These are phyloP conservation scores for Urtica urens DNA, from an alignment of 306 rosid genomes.

Conservation along the genomic window DNA sequence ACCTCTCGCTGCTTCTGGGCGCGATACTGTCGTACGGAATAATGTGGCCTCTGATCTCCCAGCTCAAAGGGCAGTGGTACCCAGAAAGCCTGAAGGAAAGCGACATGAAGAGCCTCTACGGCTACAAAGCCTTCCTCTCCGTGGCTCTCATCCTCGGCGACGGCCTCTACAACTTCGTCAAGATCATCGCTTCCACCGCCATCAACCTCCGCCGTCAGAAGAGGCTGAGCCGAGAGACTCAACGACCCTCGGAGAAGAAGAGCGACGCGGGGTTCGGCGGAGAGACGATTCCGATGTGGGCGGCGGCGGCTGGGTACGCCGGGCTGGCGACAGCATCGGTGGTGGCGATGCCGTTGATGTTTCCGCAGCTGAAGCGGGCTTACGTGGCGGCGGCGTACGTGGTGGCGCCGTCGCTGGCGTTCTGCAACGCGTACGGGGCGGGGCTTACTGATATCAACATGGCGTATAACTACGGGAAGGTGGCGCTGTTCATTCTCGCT, in stretches of 20 bases:
- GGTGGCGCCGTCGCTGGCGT: constrained; percentile 82
- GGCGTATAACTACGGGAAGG: constrained; percentile 93
- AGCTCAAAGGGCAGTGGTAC: constrained; percentile 65
- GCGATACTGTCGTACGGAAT: constrained; percentile 70
- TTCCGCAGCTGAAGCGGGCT: constrained; percentile 49
- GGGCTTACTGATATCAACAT: constrained; percentile 94
- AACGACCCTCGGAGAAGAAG: constrained; percentile 24
- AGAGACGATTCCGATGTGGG: constrained; percentile 64
- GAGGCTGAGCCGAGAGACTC: constrained; percentile 16
- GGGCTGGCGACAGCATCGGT: constrained; percentile 28
- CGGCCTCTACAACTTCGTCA: constrained; percentile 66
- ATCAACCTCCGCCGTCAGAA: constrained; percentile 38
- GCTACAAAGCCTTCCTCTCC: constrained; percentile 77
- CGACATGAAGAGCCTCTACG: constrained; percentile 85
- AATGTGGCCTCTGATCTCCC: constrained; percentile 72
- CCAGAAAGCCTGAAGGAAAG: constrained; percentile 49
- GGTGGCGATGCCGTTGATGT: constrained; percentile 48
- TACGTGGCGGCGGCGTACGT: constrained; percentile 30
- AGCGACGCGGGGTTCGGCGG: constrained; percentile 44
- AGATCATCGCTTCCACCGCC: constrained; percentile 43
- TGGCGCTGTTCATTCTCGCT: constrained; percentile 66
- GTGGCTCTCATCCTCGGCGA: constrained; percentile 78
- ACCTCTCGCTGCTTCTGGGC: constrained; percentile 80
- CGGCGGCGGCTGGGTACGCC: constrained; percentile 25
- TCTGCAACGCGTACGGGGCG: constrained; percentile 89